Percentiles rank a stretch among this genome's conserved stretches.
Evolutionary conservation across 2,329 filamentous ascomycete species (phyloP).

Genomic region (Apiospora rasikravindrae): DNA sequence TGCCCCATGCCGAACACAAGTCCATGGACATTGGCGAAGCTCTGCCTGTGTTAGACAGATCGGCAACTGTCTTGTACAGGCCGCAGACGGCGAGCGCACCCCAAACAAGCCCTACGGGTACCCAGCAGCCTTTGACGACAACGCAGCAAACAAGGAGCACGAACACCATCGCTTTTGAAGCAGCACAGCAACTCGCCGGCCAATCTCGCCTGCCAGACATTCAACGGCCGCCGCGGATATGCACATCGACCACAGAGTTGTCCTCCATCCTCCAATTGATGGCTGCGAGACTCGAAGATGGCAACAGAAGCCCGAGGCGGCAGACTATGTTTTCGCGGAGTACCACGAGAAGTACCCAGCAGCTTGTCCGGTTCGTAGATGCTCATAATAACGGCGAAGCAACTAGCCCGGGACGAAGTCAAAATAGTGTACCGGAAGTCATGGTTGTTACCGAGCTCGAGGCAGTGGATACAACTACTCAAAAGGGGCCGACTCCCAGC

Average conservation of each 20-base stretch:
- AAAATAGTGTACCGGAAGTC: slow-evolving; percentile 37
- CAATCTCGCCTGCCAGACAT: slow-evolving; percentile 30
- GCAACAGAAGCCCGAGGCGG: slow-evolving; percentile 36
- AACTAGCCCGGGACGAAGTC: slow-evolving; percentile 36
- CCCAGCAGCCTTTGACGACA: background rate
- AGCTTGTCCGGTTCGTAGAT: background rate
- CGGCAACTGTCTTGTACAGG: background rate
- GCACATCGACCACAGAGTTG: slow-evolving; percentile 53
- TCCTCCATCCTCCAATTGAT: slow-evolving; percentile 58
- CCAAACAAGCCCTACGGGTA: background rate
- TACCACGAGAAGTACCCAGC: slow-evolving; percentile 13
- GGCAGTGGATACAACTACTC: slow-evolving; percentile 18
- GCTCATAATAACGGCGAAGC: slow-evolving; percentile 25
- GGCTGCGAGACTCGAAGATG: slow-evolving; percentile 54
- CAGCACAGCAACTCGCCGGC: slow-evolving; percentile 35
- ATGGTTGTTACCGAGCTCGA: slow-evolving; percentile 32
- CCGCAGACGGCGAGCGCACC: background rate
- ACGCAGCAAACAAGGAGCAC: slow-evolving; percentile 19
- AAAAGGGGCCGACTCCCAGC: slow-evolving; percentile 12
- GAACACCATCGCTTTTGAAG: slow-evolving; percentile 28
- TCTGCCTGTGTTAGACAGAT: background rate
- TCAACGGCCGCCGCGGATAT: slow-evolving; percentile 28
- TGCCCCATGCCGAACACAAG: slow-evolving; percentile 34
- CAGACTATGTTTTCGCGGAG: slow-evolving; percentile 33
- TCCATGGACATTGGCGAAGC: background rate